Evolutionary conservation across 2,329 filamentous ascomycete species (phyloP).

Genomic region (Lasiodiplodia theobromae): DNA sequence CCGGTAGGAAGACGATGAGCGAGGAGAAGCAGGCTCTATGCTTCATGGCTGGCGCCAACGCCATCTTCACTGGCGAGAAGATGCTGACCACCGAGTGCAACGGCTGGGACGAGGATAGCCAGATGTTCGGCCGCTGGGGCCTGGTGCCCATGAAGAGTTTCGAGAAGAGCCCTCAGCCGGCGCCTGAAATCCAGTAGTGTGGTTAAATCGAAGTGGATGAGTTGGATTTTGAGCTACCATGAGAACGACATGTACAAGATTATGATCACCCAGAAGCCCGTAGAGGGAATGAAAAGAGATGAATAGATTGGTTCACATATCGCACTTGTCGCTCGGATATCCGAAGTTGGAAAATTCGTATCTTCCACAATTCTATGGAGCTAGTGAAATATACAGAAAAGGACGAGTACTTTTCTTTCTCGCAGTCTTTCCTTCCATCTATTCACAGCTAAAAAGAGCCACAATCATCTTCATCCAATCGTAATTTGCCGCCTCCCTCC

Average conservation of each 20-base stretch:
- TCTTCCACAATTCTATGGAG: not conserved
- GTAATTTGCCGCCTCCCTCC: not conserved
- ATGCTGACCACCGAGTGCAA: slow-evolving; percentile 94
- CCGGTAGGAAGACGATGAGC: slow-evolving; percentile 80
- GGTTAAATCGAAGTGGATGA: not conserved
- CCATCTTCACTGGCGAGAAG: slow-evolving; percentile 95
- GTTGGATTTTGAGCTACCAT: not conserved
- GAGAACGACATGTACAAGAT: not conserved
- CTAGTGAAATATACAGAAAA: not conserved
- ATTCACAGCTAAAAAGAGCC: not conserved
- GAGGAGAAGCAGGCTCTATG: slow-evolving; percentile 90
- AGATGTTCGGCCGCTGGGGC: slow-evolving; percentile 85
- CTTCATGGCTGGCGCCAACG: slow-evolving; percentile 90
- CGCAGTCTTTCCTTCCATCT: too few relatives aligned
- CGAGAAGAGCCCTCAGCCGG: slow-evolving; percentile 26
- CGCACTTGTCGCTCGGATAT: not conserved
- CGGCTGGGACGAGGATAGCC: slow-evolving; percentile 87
- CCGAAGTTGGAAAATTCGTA: not conserved
- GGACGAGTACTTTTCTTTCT: not conserved
- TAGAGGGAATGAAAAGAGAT: not conserved
- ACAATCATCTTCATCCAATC: not conserved
- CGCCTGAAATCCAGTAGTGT: slow-evolving; percentile 14
- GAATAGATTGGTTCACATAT: not conserved
- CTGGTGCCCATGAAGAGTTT: slow-evolving; percentile 72
- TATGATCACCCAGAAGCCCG: not conserved